These are phyloP conservation scores for Curvularia eragrostidis DNA, from an alignment of 2,329 filamentous ascomycete genomes.

Conservation along the genomic window DNA sequence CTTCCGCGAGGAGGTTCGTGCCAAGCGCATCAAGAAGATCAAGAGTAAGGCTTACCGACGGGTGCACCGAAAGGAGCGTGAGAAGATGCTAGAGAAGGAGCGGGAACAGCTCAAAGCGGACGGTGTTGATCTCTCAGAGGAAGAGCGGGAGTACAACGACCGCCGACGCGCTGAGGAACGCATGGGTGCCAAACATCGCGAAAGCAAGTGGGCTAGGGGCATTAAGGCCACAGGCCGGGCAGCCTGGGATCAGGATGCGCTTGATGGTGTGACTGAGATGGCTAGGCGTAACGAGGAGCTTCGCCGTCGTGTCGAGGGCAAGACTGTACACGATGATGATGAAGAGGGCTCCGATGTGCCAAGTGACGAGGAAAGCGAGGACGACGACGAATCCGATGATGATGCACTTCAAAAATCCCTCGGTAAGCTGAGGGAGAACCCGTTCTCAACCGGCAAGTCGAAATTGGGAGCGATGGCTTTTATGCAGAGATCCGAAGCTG, in stretches of 20 bases:
- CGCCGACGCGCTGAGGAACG: slow-evolving; percentile 80
- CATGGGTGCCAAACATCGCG: slow-evolving; percentile 82
- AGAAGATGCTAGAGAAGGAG: slow-evolving; percentile 65
- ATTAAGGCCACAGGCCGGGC: slow-evolving; percentile 79
- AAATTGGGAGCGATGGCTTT: slow-evolving; percentile 87
- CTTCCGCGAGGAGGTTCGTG: slow-evolving; percentile 85
- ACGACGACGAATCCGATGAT: slow-evolving; percentile 65
- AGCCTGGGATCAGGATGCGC: slow-evolving; percentile 88
- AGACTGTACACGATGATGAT: slow-evolving; percentile 59
- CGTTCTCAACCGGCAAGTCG: slow-evolving; percentile 64
- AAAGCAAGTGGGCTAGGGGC: slow-evolving; percentile 92
- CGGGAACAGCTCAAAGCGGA: slow-evolving; percentile 64
- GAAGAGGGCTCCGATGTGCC: slow-evolving; percentile 54
- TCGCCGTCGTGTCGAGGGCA: slow-evolving; percentile 78
- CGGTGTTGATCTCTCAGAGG: slow-evolving; percentile 66
- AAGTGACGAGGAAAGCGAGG: slow-evolving; percentile 62
- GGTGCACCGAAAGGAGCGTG: slow-evolving; percentile 82
- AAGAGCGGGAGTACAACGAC: slow-evolving; percentile 71
- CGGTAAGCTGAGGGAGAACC: slow-evolving; percentile 52
- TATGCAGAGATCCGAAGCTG: slow-evolving; percentile 87
- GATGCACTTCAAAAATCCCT: slow-evolving; percentile 45
- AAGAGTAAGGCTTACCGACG: slow-evolving; percentile 96
- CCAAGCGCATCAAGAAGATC: slow-evolving; percentile 97
- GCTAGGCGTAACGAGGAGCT: slow-evolving; percentile 83
- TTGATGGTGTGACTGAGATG: slow-evolving; percentile 79